Base-by-base conservation (phyloP, 495 filamentous ascomycete genomes). In the Aspergillus steynii region DNA sequence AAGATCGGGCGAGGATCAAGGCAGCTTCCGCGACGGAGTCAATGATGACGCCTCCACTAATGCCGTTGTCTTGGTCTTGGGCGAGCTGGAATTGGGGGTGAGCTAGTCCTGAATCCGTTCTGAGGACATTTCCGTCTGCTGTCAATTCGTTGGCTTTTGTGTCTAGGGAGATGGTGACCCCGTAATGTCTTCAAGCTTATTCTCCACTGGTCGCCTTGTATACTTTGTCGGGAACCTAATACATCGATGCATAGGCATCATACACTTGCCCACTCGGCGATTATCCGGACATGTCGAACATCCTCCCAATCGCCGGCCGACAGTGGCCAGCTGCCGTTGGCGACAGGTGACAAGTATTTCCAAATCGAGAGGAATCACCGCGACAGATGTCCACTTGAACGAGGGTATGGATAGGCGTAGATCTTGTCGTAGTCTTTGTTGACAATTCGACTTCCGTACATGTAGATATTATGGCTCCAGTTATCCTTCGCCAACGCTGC, bases 401-500 rank as follows among this genome's bases (percentile, higher is more conserved):
- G 87, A 85, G 1, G 90, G 89, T 12, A 93, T 66, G 0, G 89
- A 90, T 29, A 93, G 67, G 25, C 80, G 71, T 88, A 91, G n/a
- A 93, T 84, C 52, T 90, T 85, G 62, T 90, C 88, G 20, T 71
- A 85, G 53, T 77, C 81, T 15, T 64, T 62, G 12, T 68, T 34
- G 0, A 82, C 86, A 52, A 84, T 69, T 61, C 82, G 88, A 2
- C 89, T 89, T 25, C 89, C 89, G 60, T 92, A 91, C 58, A 87
- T 85, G 67, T 91, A 92, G 50, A 91, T 88, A 66, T 89, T 86
- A 69, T 83, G 83, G 37, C 83, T 86, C 8, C 83, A 85, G 4
- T 66, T 69, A 65, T 92, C 89, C 50, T 74, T 60, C 2, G 88
- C 86, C 15, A 81, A 69, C 0, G 83, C 88, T 31, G 86, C 73